Evolutionary conservation across 2,329 filamentous ascomycete species (phyloP).

Genomic region (Geosmithia flava): DNA sequence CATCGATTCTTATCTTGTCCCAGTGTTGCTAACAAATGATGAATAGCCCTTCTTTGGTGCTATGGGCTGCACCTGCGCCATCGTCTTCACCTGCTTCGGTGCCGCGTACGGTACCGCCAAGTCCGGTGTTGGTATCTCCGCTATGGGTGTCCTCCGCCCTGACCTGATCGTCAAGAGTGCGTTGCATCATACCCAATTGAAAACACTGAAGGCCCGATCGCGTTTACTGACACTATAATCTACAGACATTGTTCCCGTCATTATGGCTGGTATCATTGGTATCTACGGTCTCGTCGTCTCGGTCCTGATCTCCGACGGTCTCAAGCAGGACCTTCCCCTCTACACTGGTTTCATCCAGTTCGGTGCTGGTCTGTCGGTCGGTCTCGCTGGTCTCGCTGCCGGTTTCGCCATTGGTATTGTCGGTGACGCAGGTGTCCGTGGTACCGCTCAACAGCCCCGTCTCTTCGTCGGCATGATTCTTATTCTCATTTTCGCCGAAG

Average conservation of each 20-base stretch:
- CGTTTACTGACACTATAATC: constrained; percentile 6
- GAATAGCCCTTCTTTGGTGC: constrained; percentile 79
- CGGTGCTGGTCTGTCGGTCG: constrained; percentile 70
- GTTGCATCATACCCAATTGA: constrained; percentile 17
- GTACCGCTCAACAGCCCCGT: constrained; percentile 72
- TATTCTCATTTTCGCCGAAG: constrained; percentile 99
- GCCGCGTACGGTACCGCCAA: constrained; percentile 98
- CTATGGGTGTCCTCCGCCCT: constrained; percentile 95
- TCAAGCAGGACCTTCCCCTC: constrained; percentile 59
- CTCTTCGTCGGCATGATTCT: constrained; percentile 97
- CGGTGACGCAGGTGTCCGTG: constrained; percentile 78
- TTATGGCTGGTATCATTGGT: constrained; percentile 99
- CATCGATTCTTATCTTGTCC: background rate
- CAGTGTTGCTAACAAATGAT: constrained; percentile 20
- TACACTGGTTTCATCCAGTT: constrained; percentile 81
- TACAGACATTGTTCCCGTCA: constrained; percentile 94
- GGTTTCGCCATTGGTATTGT: constrained; percentile 83
- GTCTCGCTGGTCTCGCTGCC: constrained; percentile 71
- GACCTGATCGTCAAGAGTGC: constrained; percentile 99
- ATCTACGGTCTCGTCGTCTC: constrained; percentile 91
- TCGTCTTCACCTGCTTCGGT: constrained; percentile 93
- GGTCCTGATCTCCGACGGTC: constrained; percentile 71
- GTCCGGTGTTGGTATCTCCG: constrained; percentile 95
- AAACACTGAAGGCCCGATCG: background rate
- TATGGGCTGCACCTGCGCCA: constrained; percentile 94